Evolutionary conservation across 441 rosid species (phyloP), one percentile per base, ranked within the genome.

Genomic region (Erysimum cheiri): DNA sequence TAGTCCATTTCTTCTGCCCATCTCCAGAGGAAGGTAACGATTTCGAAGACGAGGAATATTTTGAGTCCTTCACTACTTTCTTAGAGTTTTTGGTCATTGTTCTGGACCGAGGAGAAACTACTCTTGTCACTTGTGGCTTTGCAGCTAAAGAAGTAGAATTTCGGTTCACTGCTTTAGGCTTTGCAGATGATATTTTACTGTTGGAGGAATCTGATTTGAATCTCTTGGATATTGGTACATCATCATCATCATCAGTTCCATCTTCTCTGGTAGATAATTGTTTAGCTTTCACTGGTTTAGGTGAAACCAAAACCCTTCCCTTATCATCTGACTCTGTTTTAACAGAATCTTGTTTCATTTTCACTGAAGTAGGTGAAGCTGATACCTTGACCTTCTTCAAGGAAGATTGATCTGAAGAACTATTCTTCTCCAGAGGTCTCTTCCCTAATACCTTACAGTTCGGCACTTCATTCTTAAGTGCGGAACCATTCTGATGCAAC

Each of bases 1-100:
- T 91, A 54, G 93, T 91, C 99, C 98, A 96, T 79, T 96, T 96
- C 73, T 82, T 93, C 80, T 96, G 99, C 55, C 98, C 98, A 80
- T 96, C 99, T 40, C 91, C 83, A 35, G 99, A 87, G 44, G 77
- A 75, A 41, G 99, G 99, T 7, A 65, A 77, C 41, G 83, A 67
- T 78, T 87, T 91, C 0, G 91, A 88, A 10, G 97, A 89, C 60
- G 80, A 80, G 4, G 86, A 84, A 76, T 83, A 91, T 72, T 85
- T 75, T 37, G 96, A 80, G 57, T 76, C 82, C 81, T 84, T 86
- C 62, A 66, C 69, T 58, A 74, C 84, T 80, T 87, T 89, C 78
- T 83, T 89, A 36, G 84, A 75, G 55, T 85, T 85, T 75, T 81
- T 83, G 69, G 46, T 76, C 22, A 67, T 65, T 71, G 81, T 80